phyloP scores from a whole-genome alignment of 129 eudicot genomes.

The Silybum marianum region DNA sequence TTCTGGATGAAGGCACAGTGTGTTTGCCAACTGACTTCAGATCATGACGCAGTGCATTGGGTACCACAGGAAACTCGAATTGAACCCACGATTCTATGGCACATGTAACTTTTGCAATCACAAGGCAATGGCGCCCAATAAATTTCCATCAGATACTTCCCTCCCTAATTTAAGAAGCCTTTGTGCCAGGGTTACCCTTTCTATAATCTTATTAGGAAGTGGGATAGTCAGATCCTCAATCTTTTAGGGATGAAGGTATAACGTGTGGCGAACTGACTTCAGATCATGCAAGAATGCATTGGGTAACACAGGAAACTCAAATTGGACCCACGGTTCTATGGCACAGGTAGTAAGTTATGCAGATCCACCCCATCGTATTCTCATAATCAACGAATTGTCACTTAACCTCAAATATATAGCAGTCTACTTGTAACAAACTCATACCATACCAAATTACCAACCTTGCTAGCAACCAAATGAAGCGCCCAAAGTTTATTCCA shows the following conservation, averaged over 20 bases:
- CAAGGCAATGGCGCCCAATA: constrained; percentile 7
- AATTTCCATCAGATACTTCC: background rate
- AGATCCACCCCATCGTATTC: constrained; percentile 3
- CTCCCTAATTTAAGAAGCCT: background rate
- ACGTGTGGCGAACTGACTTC: background rate
- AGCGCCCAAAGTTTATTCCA: background rate
- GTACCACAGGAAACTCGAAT: constrained; percentile 5
- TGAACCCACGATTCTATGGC: background rate
- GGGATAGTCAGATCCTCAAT: background rate
- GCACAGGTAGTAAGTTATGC: background rate
- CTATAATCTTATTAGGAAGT: background rate
- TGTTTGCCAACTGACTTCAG: background rate
- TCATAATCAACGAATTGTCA: background rate
- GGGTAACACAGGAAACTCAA: constrained; percentile 1
- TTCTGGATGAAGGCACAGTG: background rate
- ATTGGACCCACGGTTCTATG: background rate
- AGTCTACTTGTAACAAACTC: constrained; percentile 1
- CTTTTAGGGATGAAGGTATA: background rate
- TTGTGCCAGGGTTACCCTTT: background rate
- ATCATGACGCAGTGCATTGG: background rate
- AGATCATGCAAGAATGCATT: background rate
- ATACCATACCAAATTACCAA: background rate
- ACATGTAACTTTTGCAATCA: background rate
- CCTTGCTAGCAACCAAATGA: background rate
- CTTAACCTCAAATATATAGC: constrained; percentile 5